These are phyloP conservation scores for Paxillus ammoniavirescens DNA, from an alignment of 768 basidiomycete species.

Conservation along the genomic window DNA sequence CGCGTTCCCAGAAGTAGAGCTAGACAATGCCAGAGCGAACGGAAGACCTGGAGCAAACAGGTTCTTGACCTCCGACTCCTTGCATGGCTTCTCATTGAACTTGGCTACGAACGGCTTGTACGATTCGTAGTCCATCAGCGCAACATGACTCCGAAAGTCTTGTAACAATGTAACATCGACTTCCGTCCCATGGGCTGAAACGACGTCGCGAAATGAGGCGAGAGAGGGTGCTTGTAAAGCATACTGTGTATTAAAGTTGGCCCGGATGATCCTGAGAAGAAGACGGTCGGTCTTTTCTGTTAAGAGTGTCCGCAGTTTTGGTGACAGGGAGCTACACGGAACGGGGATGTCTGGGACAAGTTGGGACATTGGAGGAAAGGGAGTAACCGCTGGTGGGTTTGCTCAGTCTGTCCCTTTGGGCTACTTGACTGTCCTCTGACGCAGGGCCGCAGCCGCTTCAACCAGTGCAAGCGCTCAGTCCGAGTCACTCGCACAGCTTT, in stretches of 20 bases:
- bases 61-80: no score
- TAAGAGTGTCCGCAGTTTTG: not conserved
- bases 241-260: constrained; percentile 11
- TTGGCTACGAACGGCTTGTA: constrained; percentile 15
- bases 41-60: no score
- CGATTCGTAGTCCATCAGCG: constrained; percentile 10
- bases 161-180: constrained; percentile 6
- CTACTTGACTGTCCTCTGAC: no score
- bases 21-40: no score
- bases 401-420: no score
- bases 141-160: constrained; percentile 8
- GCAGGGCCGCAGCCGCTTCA: no score
- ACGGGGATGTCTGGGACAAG: no score
- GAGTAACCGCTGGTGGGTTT: no score
- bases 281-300: not conserved
- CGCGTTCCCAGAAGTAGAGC: no score
- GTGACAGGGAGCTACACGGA: not conserved
- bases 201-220: constrained; percentile 6
- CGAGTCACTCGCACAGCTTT: no score
- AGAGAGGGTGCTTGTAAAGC: constrained; percentile 1
- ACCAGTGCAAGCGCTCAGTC: no score
- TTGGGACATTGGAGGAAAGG: no score
- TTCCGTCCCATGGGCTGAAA: not conserved
- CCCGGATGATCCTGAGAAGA: constrained; percentile 5
- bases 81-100: not conserved